Conservation (phyloP, 225 moss, liverwort and hornwort genomes). For the Anthoceros angustus region DNA sequence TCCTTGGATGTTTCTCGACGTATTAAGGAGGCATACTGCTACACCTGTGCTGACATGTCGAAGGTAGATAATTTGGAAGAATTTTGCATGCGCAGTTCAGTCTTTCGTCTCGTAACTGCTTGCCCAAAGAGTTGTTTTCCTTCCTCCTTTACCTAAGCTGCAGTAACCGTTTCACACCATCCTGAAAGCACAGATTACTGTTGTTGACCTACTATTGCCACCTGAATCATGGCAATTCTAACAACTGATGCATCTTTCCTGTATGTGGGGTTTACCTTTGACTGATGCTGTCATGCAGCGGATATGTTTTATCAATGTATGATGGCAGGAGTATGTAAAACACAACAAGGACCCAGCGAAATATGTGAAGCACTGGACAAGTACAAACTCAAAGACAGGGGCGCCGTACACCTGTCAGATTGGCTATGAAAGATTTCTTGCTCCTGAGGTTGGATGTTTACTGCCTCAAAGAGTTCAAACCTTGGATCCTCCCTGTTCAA, state of each 20-base stretch:
- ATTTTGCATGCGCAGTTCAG: background rate
- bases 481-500: background rate
- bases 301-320: background rate
- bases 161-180: no score
- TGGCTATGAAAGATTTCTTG: conserved; percentile 81
- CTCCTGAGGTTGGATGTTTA: conserved; percentile 44
- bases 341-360: conserved; percentile 82
- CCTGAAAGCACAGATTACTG: no score
- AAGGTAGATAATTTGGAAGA: conserved; percentile 30
- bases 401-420: conserved; percentile 57
- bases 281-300: conserved; percentile 1
- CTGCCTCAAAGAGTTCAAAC: no score
- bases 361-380: conserved; percentile 72
- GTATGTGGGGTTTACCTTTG: background rate
- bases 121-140: background rate
- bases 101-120: background rate
- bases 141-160: background rate
- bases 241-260: background rate
- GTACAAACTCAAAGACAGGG: conserved; percentile 54
- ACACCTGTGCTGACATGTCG: conserved; percentile 83
- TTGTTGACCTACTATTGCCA: no score
- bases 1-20: conserved; percentile 70
- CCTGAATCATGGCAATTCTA: no score
- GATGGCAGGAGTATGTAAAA: conserved; percentile 69
- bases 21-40: conserved; percentile 82